These are phyloP conservation scores for Dryas octopetala DNA, from an alignment of 306 rosid species.

Conservation along the genomic window DNA sequence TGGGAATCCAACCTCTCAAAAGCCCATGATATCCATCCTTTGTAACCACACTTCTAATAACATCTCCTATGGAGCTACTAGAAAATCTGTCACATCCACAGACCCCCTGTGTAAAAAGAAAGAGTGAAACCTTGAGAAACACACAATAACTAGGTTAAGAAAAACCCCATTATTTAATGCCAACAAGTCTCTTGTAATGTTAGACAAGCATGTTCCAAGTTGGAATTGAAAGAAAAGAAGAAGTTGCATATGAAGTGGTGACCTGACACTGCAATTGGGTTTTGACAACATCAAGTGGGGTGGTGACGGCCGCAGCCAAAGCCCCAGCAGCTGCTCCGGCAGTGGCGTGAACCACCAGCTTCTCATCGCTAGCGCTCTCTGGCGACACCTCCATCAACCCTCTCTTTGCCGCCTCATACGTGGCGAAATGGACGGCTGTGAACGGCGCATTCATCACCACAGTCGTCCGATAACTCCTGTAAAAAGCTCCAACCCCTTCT, in stretches of 20 bases:
- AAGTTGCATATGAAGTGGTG: neutral
- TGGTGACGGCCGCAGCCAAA: slow-evolving; percentile 64
- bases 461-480: slow-evolving; percentile 77
- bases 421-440: slow-evolving; percentile 68
- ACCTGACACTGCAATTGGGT: slow-evolving; percentile 92
- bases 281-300: slow-evolving; percentile 82
- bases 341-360: slow-evolving; percentile 68
- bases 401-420: slow-evolving; percentile 65
- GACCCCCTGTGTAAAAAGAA: slow-evolving; percentile 35
- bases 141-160: neutral
- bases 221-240: neutral
- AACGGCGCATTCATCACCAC: slow-evolving; percentile 86
- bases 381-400: slow-evolving; percentile 54
- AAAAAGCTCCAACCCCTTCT: slow-evolving; percentile 76
- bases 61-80: slow-evolving; percentile 46
- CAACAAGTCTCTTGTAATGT: too few relatives aligned
- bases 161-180: neutral
- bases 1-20: slow-evolving; percentile 49
- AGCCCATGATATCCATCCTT: slow-evolving; percentile 54
- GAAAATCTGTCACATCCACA: slow-evolving; percentile 53
- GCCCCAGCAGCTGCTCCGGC: slow-evolving; percentile 82
- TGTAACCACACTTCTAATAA: slow-evolving; percentile 29
- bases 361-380: slow-evolving; percentile 46
- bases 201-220: too few relatives aligned
- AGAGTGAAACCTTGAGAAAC: slow-evolving; percentile 6